phyloP scores from a whole-genome alignment of 345 rosid species.

The Gossypium stocksii region DNA sequence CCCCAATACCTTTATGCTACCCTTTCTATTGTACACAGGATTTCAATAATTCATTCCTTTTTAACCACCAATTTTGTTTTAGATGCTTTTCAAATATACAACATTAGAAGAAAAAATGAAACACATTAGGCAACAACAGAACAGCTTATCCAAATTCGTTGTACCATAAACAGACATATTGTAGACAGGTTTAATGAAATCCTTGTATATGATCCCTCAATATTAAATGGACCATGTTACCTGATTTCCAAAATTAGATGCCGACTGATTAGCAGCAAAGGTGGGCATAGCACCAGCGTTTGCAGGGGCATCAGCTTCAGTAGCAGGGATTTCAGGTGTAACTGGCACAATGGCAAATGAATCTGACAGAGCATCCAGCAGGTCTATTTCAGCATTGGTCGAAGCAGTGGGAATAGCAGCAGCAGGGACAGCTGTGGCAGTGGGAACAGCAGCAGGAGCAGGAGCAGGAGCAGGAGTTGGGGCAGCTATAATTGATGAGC shows the following conservation, averaged over 20 bases:
- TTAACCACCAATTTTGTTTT: background rate
- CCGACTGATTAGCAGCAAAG: background rate
- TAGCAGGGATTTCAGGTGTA: constrained; percentile 1
- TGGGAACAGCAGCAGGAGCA: constrained; percentile 6
- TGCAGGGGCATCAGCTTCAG: background rate
- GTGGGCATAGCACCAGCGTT: background rate
- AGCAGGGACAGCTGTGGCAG: constrained; percentile 1
- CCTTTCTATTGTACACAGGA: background rate
- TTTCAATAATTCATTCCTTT: background rate
- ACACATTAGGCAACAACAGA: background rate
- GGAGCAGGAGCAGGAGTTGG: constrained; percentile 4
- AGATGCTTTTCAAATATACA: background rate
- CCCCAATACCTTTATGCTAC: background rate
- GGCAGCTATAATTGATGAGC: background rate
- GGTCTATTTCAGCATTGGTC: constrained; percentile 55
- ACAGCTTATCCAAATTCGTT: background rate
- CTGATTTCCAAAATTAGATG: constrained; percentile 1
- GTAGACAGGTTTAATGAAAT: background rate
- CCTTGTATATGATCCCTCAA: background rate
- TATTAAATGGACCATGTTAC: constrained; percentile 6
- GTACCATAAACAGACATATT: background rate
- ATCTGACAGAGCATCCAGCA: constrained; percentile 16
- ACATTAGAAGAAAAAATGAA: background rate
- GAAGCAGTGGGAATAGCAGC: background rate
- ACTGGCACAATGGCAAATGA: background rate